phyloP scores from a whole-genome alignment of 169 alveolate genomes.

The Plasmodium vinckei region DNA sequence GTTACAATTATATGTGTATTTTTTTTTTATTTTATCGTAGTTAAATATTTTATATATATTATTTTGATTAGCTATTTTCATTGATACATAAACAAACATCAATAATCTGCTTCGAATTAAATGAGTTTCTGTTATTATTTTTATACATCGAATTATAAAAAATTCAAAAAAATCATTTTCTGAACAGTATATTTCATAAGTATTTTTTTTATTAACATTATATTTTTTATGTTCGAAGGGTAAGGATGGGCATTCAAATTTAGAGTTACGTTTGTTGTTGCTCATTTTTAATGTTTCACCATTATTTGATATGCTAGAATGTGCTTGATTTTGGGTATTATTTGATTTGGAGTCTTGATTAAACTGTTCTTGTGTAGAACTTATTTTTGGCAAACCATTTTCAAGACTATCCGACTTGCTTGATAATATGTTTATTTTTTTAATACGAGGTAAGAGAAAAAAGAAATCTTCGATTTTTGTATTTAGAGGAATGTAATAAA shows the following conservation, averaged over 20 bases:
- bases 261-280: background rate
- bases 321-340: background rate
- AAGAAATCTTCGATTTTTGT: slow-evolving; percentile 43
- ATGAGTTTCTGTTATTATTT: slow-evolving; percentile 48
- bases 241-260: too few relatives aligned
- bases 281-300: background rate
- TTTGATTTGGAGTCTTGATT: background rate
- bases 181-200: slow-evolving; percentile 19
- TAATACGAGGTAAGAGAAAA: slow-evolving; percentile 26
- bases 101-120: slow-evolving; percentile 60
- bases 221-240: background rate
- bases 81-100: slow-evolving; percentile 37
- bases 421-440: background rate
- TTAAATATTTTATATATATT: slow-evolving; percentile 39
- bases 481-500: slow-evolving; percentile 45
- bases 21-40: slow-evolving; percentile 12
- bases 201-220: background rate
- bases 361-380: background rate
- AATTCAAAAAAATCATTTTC: slow-evolving; percentile 40
- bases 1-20: slow-evolving; percentile 5
- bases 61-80: slow-evolving; percentile 26
- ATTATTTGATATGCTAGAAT: background rate
- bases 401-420: background rate
- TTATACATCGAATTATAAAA: slow-evolving; percentile 34
- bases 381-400: background rate